Evolutionary conservation across 2,329 filamentous ascomycete genomes (phyloP).

Genomic region (Zarea fungicola): DNA sequence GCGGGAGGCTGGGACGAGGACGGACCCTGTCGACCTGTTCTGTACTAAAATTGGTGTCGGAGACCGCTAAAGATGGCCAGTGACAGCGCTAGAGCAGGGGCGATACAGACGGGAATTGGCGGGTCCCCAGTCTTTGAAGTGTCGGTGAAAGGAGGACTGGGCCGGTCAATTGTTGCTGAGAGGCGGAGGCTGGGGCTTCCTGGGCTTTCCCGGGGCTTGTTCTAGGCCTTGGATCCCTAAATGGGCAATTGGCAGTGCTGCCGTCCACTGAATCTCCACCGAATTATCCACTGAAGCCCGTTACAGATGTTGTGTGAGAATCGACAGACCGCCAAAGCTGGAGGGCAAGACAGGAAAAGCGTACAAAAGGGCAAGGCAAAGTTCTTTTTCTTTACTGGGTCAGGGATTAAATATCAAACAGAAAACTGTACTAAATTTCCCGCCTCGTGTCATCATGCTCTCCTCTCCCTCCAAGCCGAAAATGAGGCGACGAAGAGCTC

Average conservation of each 20-base stretch:
- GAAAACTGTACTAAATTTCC: too few relatives aligned
- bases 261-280: constrained; percentile 3
- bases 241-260: too few relatives aligned
- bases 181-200: too few relatives aligned
- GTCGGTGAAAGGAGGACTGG: too few relatives aligned
- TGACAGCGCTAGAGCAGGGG: background rate
- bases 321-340: constrained; percentile 8
- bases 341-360: background rate
- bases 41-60: too few relatives aligned
- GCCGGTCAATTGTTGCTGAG: too few relatives aligned
- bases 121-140: background rate
- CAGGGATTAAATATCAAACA: too few relatives aligned
- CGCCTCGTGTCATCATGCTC: too few relatives aligned
- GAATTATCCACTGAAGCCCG: constrained; percentile 2
- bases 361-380: background rate
- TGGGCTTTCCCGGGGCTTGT: background rate
- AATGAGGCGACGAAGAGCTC: too few relatives aligned
- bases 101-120: constrained; percentile 1
- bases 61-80: background rate
- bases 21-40: background rate
- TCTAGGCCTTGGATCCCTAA: background rate
- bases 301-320: background rate
- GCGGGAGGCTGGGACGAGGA: background rate
- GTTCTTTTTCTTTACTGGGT: too few relatives aligned
- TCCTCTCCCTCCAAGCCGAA: too few relatives aligned